These are phyloP conservation scores for Didymella arachidicola DNA, from an alignment of 2,329 filamentous ascomycete species.

Conservation along the genomic window DNA sequence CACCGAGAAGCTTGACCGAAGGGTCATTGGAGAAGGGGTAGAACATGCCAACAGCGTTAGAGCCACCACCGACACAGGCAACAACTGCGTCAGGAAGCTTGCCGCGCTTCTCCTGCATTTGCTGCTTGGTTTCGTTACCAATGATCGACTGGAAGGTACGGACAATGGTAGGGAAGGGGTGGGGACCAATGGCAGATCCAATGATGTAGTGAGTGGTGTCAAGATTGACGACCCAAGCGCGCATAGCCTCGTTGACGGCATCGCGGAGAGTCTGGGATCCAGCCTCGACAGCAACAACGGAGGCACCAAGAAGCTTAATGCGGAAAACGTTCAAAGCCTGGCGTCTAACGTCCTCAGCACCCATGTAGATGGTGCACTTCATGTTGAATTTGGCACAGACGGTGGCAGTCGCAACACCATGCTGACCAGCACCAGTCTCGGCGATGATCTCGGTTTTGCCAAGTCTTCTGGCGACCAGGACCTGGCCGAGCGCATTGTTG, in stretches of 20 bases:
- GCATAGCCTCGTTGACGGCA: slow-evolving; percentile 92
- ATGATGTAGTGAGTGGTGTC: slow-evolving; percentile 98
- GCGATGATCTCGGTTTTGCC: slow-evolving; percentile 98
- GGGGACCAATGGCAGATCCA: slow-evolving; percentile 94
- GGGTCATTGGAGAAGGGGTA: slow-evolving; percentile 90
- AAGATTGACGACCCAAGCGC: slow-evolving; percentile 91
- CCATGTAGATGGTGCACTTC: slow-evolving; percentile 99
- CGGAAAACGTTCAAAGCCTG: slow-evolving; percentile 98
- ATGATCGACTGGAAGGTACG: slow-evolving; percentile 98
- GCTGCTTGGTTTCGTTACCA: slow-evolving; percentile 89
- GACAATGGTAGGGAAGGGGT: slow-evolving; percentile 97
- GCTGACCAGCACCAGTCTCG: slow-evolving; percentile 96
- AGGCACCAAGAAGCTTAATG: slow-evolving; percentile 93
- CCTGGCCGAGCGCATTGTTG: slow-evolving; percentile 96
- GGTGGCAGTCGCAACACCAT: slow-evolving; percentile 96
- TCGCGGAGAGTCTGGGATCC: slow-evolving; percentile 72
- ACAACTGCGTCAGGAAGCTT: slow-evolving; percentile 96
- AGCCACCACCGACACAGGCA: slow-evolving; percentile 94
- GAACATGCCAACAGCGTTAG: slow-evolving; percentile 97
- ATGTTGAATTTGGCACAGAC: slow-evolving; percentile 98
- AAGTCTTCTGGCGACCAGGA: slow-evolving; percentile 82
- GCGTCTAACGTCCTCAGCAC: slow-evolving; percentile 93
- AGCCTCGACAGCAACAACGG: slow-evolving; percentile 90
- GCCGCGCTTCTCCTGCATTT: slow-evolving; percentile 83
- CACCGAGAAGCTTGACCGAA: slow-evolving; percentile 86